phyloP scores from a whole-genome alignment of 108 stramenopile species.

The Pseudonitzschia pungens region DNA sequence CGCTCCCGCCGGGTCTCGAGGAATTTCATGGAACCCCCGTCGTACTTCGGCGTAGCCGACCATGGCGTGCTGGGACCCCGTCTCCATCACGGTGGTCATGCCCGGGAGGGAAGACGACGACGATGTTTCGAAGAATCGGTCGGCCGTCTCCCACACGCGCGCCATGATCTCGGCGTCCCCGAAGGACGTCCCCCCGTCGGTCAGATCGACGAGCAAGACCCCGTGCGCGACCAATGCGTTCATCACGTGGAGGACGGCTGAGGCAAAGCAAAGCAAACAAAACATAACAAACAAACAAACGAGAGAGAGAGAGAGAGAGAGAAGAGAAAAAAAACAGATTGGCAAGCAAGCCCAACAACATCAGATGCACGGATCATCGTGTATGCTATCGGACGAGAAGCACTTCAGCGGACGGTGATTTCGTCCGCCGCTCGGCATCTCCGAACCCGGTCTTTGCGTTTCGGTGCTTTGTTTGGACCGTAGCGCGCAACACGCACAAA shows the following conservation, averaged over 20 bases:
- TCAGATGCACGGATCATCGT: no score
- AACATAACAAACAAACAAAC: neutral
- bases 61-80: constrained; percentile 65
- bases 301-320: neutral
- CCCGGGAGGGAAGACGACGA: constrained; percentile 39
- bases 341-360: no score
- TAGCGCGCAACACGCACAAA: no score
- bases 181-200: constrained; percentile 55
- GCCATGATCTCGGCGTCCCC: constrained; percentile 50
- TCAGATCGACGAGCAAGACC: constrained; percentile 77
- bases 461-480: neutral
- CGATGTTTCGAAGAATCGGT: constrained; percentile 49
- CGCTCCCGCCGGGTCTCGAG: constrained; percentile 70
- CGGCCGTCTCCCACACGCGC: constrained; percentile 67
- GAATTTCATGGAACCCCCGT: constrained; percentile 69
- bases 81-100: constrained; percentile 52
- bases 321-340: no score
- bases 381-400: no score
- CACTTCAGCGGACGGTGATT: no score
- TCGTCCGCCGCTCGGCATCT: no score
- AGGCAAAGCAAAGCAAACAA: neutral
- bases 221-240: constrained; percentile 82
- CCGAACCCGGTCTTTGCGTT: neutral
- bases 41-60: constrained; percentile 64
- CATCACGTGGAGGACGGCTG: constrained; percentile 80